Evolutionary conservation across 768 basidiomycete genomes (phyloP), one percentile per base, ranked within the genome.

Genomic region (Naganishia onofrii): DNA sequence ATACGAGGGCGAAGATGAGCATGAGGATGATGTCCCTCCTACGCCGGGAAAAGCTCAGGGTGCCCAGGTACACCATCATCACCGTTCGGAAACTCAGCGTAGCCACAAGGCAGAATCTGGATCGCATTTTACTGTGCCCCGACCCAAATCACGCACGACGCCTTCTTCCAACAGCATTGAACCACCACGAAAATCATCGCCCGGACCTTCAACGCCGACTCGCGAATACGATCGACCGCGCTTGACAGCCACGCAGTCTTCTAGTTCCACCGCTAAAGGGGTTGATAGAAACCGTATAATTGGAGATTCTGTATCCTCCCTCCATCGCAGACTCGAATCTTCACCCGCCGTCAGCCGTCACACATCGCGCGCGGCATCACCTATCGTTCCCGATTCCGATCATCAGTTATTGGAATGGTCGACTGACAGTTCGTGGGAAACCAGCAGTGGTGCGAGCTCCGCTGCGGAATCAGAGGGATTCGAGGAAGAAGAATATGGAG

Each of bases 391-490:
- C 38, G 23, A 42, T 26, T 63, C 60, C 3, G 60, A 63, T 26
- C 38, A 42, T 21, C 36, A 44, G 15, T 42, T 28, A 42, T 12
- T 15, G 7, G 60, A 42, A 26, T 63, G 60, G 60, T 44, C 60
- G 9, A 26, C 60, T 15, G 60, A 63, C 23, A 42, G 31, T 3
- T 63, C 38, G 8, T 63, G 60, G 60, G 60, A 63, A 19, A 63
- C 64, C 23, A 57, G 67, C 67, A 57, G 52, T 32, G 53, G 53
- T 21, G 55, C 36, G 8, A 57, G 67, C 26, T 63, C 52, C 13
- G 31, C 67, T 28, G 54, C 38, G 3, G 57, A 71, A 23, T 55
- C 55, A 23, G 66, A 71, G 56, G 48, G 38, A 21, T 29, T 46
- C 23, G 60, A 63, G 21, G 38, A 42, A 26, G 60, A 26, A 29